Conservation (phyloP, 139 green algal species). For the Mychonastes homosphaera region DNA sequence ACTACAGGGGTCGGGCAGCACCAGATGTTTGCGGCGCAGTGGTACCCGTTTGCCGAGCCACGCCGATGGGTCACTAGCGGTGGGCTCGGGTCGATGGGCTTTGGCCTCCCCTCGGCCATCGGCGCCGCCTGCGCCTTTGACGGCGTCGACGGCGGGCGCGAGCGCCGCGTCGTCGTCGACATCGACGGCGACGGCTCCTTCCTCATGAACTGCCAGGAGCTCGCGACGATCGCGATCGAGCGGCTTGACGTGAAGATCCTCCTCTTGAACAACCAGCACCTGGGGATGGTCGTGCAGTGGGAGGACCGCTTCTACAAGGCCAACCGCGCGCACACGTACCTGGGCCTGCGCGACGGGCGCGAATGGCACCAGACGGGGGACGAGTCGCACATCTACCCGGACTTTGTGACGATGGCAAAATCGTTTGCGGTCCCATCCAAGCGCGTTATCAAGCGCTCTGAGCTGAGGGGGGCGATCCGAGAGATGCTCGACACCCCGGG, state of each 20-base stretch:
- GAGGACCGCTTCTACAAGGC: conserved; percentile 99
- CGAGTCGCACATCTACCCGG: conserved; percentile 92
- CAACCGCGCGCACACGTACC: conserved; percentile 97
- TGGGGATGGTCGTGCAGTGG: conserved; percentile 99
- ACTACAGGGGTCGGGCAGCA: conserved; percentile 98
- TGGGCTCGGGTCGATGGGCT: conserved; percentile 97
- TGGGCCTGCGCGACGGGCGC: conserved; percentile 67
- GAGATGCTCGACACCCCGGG: conserved; percentile 88
- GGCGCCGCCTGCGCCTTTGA: conserved; percentile 82
- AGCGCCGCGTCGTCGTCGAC: conserved; percentile 71
- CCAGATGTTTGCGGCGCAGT: conserved; percentile 98
- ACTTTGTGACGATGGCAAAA: conserved; percentile 88
- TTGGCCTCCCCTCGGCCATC: conserved; percentile 89
- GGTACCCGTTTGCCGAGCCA: conserved; percentile 54
- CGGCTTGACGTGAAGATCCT: conserved; percentile 90
- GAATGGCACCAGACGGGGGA: conserved; percentile 55
- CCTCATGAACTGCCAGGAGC: conserved; percentile 96
- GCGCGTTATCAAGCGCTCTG: conserved; percentile 56
- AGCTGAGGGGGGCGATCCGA: conserved; percentile 58
- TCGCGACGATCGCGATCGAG: conserved; percentile 89
- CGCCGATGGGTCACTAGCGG: conserved; percentile 75
- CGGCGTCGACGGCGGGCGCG: conserved; percentile 45
- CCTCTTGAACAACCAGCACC: conserved; percentile 99
- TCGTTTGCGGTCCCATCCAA: conserved; percentile 58
- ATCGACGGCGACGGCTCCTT: conserved; percentile 98